Percentiles rank a stretch among this genome's conserved stretches.
These are phyloP conservation scores for Thuidium tamariscinum DNA, from an alignment of 225 moss, liverwort and hornwort species.

Conservation along the genomic window DNA sequence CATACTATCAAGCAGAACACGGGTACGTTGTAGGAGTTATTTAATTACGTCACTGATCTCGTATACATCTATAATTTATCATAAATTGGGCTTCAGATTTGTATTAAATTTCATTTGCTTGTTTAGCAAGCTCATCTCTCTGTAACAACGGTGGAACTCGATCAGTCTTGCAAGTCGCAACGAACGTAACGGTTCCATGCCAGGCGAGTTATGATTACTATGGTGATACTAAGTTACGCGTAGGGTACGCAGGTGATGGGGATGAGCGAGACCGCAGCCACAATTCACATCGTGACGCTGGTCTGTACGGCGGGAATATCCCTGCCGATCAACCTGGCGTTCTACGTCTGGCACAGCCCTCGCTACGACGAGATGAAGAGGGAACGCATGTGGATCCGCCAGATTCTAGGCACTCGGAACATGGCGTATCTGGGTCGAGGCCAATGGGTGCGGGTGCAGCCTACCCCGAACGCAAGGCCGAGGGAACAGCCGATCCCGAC, in stretches of 20 bases:
- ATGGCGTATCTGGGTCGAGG: background rate
- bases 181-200: background rate
- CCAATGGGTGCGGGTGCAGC: too few relatives aligned
- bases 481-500: too few relatives aligned
- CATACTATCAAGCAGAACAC: background rate
- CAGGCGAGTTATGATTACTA: background rate
- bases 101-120: background rate
- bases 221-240: background rate
- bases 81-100: background rate
- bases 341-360: background rate
- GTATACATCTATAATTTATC: background rate
- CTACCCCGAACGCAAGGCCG: too few relatives aligned
- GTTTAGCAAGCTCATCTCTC: background rate
- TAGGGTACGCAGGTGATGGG: background rate
- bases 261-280: background rate
- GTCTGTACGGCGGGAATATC: background rate
- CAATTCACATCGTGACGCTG: background rate
- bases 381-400: background rate
- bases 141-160: background rate
- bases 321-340: background rate
- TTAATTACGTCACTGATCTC: background rate
- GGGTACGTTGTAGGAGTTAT: background rate
- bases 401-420: background rate
- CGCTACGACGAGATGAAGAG: background rate
- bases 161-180: background rate